A percentile compares a stretch with the other conserved stretches of the same genome.
Conservation (phyloP, 306 rosid species). For the Dryas drummondii region DNA sequence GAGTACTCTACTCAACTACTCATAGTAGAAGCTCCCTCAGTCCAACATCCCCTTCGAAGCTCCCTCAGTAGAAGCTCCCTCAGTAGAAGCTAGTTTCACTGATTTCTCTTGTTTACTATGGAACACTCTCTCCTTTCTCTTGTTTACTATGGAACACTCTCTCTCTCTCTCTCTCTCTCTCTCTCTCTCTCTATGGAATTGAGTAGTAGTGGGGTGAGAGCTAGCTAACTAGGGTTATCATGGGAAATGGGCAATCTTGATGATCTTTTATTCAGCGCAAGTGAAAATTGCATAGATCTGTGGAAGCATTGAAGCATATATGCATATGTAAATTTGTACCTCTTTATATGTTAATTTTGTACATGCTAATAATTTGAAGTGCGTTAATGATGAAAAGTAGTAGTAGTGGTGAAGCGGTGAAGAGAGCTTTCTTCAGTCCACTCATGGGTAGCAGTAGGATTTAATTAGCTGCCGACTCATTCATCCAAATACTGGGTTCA, state of each 20-base stretch:
- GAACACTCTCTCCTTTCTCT: background rate
- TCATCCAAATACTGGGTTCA: slow-evolving; percentile 81
- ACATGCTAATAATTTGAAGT: background rate
- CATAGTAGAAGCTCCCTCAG: too few relatives aligned
- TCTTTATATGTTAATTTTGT: too few relatives aligned
- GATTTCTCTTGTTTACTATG: too few relatives aligned
- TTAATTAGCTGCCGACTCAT: slow-evolving; percentile 97
- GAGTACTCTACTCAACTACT: background rate
- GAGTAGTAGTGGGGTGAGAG: background rate
- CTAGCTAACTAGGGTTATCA: background rate
- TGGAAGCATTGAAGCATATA: background rate
- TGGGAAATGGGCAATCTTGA: background rate
- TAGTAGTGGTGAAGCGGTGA: background rate
- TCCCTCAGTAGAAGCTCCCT: too few relatives aligned
- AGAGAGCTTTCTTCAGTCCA: slow-evolving; percentile 99
- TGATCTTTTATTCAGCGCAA: too few relatives aligned
- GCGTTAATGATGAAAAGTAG: background rate
- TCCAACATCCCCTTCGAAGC: too few relatives aligned
- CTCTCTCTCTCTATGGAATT: background rate
- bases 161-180: too few relatives aligned
- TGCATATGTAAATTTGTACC: too few relatives aligned
- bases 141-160: background rate
- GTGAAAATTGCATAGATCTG: slow-evolving; percentile 17
- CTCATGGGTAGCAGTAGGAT: slow-evolving; percentile 53
- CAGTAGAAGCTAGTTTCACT: too few relatives aligned